These are phyloP conservation scores for Cordyceps fumosorosea DNA, from an alignment of 2,329 filamentous ascomycete genomes.

Conservation along the genomic window DNA sequence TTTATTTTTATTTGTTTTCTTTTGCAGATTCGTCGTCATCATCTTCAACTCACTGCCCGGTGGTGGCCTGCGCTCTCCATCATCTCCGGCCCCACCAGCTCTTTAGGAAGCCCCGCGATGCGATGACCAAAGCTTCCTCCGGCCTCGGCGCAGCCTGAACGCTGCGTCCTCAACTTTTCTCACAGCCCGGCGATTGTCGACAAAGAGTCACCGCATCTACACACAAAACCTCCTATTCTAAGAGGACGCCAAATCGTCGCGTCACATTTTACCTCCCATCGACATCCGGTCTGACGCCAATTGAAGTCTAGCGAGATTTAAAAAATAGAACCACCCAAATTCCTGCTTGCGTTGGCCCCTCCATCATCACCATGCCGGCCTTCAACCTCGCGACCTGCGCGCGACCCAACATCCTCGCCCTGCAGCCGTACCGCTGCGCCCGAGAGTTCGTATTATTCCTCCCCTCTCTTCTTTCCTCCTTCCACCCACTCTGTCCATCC, in stretches of 20 bases:
- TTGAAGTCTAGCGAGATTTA: neutral
- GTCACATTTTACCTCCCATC: neutral
- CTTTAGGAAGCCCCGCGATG: conserved; percentile 3
- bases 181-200: neutral
- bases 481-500: conserved; percentile 14
- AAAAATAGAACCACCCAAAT: neutral
- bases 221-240: neutral
- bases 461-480: neutral
- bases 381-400: conserved; percentile 72
- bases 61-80: neutral
- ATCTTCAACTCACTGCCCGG: neutral
- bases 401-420: conserved; percentile 66
- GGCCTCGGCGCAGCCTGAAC: conserved; percentile 4
- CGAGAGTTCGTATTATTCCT: conserved; percentile 56
- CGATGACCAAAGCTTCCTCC: conserved; percentile 5
- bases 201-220: neutral
- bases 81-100: conserved; percentile 1
- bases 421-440: conserved; percentile 75
- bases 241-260: neutral
- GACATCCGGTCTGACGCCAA: neutral
- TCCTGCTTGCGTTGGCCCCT: neutral
- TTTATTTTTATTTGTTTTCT: neutral
- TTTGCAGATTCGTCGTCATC: neutral
- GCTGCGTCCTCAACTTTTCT: neutral
- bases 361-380: conserved; percentile 41